Evolutionary conservation across 108 stramenopile species (phyloP), one percentile per base, ranked within the genome.

Genomic region (Aurantiochytrium sp.): DNA sequence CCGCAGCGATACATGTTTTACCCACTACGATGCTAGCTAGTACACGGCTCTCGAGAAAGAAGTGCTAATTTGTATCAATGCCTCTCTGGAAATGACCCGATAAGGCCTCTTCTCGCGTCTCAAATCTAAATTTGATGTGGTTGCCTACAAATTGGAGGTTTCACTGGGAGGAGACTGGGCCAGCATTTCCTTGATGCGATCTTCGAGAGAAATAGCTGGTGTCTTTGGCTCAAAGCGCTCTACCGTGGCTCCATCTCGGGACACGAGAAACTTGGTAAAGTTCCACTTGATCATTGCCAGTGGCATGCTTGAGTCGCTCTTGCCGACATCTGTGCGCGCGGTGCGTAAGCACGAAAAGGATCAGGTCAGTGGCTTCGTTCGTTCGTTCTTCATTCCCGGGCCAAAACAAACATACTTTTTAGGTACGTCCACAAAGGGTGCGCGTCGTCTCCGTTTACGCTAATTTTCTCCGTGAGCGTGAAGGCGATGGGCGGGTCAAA

Each of bases 341-440:
- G 1, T 2, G 35, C 35, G 35, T 35, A 35, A 35, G 35, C 35
- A 35, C 2, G 35, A 35, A 35, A 35, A 35, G 2, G 35, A 35
- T 35, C 35, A 35, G 35, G 35, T 35, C 2, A 35, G 35, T 2
- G 35, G 35, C 35, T 35, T 35, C 35, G 19, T 3, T 19, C 19
- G 2, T 35, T 35, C 35, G 19, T 3, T 19, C 19, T n/a, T 2
- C n/a, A 2, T 59, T n/a, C 59, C 19, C 59, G 19, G 21, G 35
- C 35, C 2, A 2, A 35, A 35, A 35, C 35, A 8, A 4, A 69
- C 64, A 23, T 69, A 69, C 64, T 43, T 90, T 92, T 93, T 1
- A 94, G 89, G 89, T 87, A 93, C 88, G 45, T 87, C 91, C 89
- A 94, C 19, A 94, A 76, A 28, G 92, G 92, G 72, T 92, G 90